A percentile compares a stretch with the other conserved stretches of the same genome.
Evolutionary conservation across 108 stramenopile genomes (phyloP).

Genomic region (Cyclostephanos invisitatus): DNA sequence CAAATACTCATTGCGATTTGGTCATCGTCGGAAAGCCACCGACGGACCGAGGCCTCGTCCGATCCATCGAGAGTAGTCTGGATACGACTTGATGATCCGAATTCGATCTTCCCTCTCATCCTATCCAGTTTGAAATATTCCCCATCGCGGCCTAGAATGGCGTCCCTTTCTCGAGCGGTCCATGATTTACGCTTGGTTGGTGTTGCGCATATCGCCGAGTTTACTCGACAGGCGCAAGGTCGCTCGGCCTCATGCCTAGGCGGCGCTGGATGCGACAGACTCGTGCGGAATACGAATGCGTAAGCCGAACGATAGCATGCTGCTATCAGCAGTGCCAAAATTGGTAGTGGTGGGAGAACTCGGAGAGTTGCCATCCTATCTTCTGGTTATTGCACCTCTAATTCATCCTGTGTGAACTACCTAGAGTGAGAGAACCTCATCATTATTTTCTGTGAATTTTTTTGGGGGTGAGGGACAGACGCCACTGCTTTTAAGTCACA

Average conservation of each 20-base stretch:
- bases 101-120: conserved; percentile 59
- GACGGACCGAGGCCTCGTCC: conserved; percentile 39
- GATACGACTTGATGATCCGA: conserved; percentile 68
- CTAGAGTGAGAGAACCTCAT: too few relatives aligned
- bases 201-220: conserved; percentile 12
- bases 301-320: neutral
- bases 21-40: conserved; percentile 67
- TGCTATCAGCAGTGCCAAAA: conserved; percentile 1
- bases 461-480: too few relatives aligned
- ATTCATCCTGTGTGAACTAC: too few relatives aligned
- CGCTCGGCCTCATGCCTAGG: too few relatives aligned
- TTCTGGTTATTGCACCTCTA: too few relatives aligned
- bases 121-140: conserved; percentile 72
- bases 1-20: conserved; percentile 74
- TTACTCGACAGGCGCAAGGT: too few relatives aligned
- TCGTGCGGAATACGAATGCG: conserved; percentile 6
- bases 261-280: neutral
- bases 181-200: conserved; percentile 34
- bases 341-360: neutral
- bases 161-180: conserved; percentile 51
- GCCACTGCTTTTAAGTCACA: too few relatives aligned
- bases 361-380: neutral
- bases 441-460: too few relatives aligned
- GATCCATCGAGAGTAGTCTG: conserved; percentile 52
- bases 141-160: conserved; percentile 63